These are phyloP conservation scores for Eucalyptus melliodora DNA, from an alignment of 345 rosid genomes.

Conservation along the genomic window DNA sequence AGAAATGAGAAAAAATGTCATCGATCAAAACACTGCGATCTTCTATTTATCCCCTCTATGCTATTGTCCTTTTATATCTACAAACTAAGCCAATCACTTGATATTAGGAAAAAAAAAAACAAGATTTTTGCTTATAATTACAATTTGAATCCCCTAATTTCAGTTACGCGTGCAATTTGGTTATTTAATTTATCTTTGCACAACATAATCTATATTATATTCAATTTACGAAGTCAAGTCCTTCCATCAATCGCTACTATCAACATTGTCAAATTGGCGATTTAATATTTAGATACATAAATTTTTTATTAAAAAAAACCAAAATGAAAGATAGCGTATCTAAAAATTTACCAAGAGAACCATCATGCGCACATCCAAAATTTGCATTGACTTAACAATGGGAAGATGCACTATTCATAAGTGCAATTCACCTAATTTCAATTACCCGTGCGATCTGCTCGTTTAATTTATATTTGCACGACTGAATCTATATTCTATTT, in stretches of 20 bases:
- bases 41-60: not conserved
- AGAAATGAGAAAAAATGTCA: too few species aligned
- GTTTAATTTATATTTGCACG: not conserved
- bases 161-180: accelerated
- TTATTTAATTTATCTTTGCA: not conserved
- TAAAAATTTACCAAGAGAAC: not conserved
- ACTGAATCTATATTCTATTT: accelerated
- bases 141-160: accelerated
- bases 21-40: not conserved
- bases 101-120: too few species aligned
- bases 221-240: not conserved
- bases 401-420: not conserved
- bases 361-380: not conserved
- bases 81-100: not conserved
- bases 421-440: accelerated
- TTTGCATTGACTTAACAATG: not conserved
- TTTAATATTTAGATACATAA: accelerated
- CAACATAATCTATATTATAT: accelerated
- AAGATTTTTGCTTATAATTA: too few species aligned
- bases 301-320: not conserved
- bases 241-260: accelerated
- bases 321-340: not conserved
- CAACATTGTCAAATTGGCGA: accelerated
- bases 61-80: not conserved
- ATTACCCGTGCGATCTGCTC: accelerated